Percentiles rank a stretch among this genome's conserved stretches.
phyloP scores from a whole-genome alignment of 768 basidiomycete species.

The Calvatia gigantea region DNA sequence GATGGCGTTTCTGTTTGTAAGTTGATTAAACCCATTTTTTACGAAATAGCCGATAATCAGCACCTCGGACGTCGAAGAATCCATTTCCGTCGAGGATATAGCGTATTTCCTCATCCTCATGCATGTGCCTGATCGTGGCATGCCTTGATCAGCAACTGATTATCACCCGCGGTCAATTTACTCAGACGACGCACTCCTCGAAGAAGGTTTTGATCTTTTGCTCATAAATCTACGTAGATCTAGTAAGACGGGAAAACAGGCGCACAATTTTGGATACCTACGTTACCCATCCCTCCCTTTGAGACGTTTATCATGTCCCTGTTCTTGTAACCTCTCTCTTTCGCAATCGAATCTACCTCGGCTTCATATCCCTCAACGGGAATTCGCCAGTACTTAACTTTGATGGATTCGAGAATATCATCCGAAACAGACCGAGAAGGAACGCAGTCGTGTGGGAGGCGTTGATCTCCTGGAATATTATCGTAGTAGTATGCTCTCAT shows the following conservation, averaged over 20 bases:
- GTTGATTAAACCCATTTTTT: neutral
- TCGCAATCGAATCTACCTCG: slow-evolving; percentile 60
- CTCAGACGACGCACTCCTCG: slow-evolving; percentile 55
- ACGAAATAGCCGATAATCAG: slow-evolving; percentile 17
- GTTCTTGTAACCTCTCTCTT: slow-evolving; percentile 77
- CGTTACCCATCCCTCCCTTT: slow-evolving; percentile 75
- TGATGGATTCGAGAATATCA: slow-evolving; percentile 49
- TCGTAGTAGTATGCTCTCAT: slow-evolving; percentile 82
- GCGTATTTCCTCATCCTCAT: slow-evolving; percentile 94
- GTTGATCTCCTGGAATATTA: slow-evolving; percentile 76
- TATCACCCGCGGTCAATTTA: neutral
- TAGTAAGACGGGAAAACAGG: neutral
- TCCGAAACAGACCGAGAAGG: slow-evolving; percentile 49
- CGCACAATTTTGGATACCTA: slow-evolving; percentile 26
- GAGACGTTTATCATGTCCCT: slow-evolving; percentile 77
- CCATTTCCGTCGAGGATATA: slow-evolving; percentile 86
- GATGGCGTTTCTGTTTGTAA: slow-evolving; percentile 49
- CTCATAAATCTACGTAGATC: slow-evolving; percentile 55
- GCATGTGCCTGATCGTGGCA: slow-evolving; percentile 64
- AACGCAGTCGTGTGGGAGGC: slow-evolving; percentile 71
- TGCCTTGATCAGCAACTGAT: neutral
- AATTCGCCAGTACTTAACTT: slow-evolving; percentile 66
- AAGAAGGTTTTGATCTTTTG: slow-evolving; percentile 80
- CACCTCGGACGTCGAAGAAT: slow-evolving; percentile 90
- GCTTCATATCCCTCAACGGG: slow-evolving; percentile 57